Conservation (phyloP, 139 green algal genomes). For the Raphidocelis subcapitata region DNA sequence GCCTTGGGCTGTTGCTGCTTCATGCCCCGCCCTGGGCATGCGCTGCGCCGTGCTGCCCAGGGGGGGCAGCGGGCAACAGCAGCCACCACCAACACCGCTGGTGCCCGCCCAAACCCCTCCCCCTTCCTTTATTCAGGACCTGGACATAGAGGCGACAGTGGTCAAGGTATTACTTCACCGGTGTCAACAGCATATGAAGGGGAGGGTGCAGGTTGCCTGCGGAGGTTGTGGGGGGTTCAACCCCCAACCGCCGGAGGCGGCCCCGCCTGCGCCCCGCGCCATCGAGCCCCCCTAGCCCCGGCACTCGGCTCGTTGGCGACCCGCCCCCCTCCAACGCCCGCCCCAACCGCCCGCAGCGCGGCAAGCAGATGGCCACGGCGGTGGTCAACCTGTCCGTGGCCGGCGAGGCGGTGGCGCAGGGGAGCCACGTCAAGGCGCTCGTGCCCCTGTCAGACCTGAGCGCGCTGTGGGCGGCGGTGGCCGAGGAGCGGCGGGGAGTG, state of each 20-base stretch:
- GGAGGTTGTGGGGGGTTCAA: neutral
- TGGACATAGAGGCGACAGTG: neutral
- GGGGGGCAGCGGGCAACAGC: too few species aligned
- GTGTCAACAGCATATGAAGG: neutral
- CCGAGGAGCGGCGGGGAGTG: too few species aligned
- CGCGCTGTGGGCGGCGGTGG: too few species aligned
- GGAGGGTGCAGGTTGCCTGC: neutral
- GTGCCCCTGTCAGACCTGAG: too few species aligned
- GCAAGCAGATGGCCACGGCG: conserved; percentile 5
- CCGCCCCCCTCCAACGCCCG: too few species aligned
- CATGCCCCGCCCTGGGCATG: neutral
- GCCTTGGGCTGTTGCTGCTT: neutral
- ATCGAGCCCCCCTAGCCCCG: too few species aligned
- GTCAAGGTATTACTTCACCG: neutral
- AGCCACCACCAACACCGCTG: too few species aligned
- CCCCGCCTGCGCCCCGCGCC: too few species aligned
- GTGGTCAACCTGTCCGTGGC: neutral
- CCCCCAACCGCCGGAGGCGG: too few species aligned
- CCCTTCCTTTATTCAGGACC: neutral
- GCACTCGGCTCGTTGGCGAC: too few species aligned
- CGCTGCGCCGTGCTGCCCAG: neutral
- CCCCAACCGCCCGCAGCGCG: neutral
- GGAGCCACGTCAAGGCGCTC: conserved; percentile 1
- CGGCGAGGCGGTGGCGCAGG: neutral
- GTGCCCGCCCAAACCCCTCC: too few species aligned